These are phyloP conservation scores for Xylogone sp. DNA, from an alignment of 2,329 filamentous ascomycete species.

Conservation along the genomic window DNA sequence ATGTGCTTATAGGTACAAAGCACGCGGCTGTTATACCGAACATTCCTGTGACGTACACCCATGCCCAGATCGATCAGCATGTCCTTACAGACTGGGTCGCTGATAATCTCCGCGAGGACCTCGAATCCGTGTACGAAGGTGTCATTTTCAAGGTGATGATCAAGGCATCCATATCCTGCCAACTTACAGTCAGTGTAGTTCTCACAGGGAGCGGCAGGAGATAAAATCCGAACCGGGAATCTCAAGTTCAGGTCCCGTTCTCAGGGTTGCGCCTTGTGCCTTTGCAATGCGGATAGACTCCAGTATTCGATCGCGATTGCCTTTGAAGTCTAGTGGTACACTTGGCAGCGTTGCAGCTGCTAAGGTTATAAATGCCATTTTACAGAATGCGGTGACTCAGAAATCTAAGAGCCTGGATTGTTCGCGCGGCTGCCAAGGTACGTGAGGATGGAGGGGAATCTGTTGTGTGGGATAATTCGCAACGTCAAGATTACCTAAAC, in stretches of 20 bases:
- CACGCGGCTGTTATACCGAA: slow-evolving; percentile 64
- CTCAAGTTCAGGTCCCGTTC: slow-evolving; percentile 52
- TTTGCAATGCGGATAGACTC: slow-evolving; percentile 54
- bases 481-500: too few species aligned
- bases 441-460: too few species aligned
- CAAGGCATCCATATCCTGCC: too few species aligned
- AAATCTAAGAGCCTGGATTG: too few species aligned
- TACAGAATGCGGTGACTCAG: too few species aligned
- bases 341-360: not conserved
- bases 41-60: slow-evolving; percentile 59
- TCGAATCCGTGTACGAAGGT: slow-evolving; percentile 59
- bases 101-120: slow-evolving; percentile 56
- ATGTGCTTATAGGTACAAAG: slow-evolving; percentile 63
- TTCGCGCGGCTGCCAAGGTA: too few species aligned
- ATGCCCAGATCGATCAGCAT: slow-evolving; percentile 64
- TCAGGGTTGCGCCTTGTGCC: slow-evolving; percentile 47
- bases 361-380: not conserved
- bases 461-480: too few species aligned
- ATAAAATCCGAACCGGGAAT: too few species aligned
- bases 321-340: slow-evolving; percentile 50
- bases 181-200: too few species aligned
- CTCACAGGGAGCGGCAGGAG: too few species aligned
- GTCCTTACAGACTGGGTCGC: slow-evolving; percentile 55
- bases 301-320: slow-evolving; percentile 56
- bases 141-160: slow-evolving; percentile 34